A percentile compares a stretch with the other conserved stretches of the same genome.
Conservation (phyloP, 2,329 filamentous ascomycete genomes). For the Grosmannia penicillata region DNA sequence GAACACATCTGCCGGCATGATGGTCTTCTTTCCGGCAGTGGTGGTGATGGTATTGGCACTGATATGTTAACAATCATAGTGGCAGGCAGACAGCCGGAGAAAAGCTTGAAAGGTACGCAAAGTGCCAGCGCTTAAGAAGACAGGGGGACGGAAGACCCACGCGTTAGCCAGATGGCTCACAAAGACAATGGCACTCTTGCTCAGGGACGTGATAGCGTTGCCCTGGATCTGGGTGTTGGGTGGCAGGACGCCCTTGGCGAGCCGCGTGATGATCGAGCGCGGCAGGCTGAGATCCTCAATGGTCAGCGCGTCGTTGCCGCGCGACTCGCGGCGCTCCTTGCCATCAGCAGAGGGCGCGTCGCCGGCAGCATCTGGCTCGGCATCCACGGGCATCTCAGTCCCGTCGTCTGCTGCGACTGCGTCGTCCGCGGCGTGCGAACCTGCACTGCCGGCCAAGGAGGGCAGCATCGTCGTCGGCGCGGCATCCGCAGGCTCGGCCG, state of each 20-base stretch:
- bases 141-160: slow-evolving; percentile 31
- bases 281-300: slow-evolving; percentile 60
- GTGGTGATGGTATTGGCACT: slow-evolving; percentile 62
- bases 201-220: slow-evolving; percentile 65
- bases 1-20: slow-evolving; percentile 61
- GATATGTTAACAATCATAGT: too few relatives aligned
- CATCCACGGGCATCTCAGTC: neutral
- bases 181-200: slow-evolving; percentile 71
- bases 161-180: slow-evolving; percentile 64
- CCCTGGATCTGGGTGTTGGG: slow-evolving; percentile 73
- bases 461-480: neutral
- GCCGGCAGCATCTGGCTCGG: neutral
- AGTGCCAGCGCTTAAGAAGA: too few relatives aligned
- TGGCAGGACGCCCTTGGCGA: slow-evolving; percentile 67
- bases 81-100: neutral
- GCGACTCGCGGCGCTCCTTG: slow-evolving; percentile 12
- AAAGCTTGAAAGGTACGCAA: too few relatives aligned
- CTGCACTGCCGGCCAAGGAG: too few relatives aligned
- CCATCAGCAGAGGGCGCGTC: neutral
- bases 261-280: slow-evolving; percentile 65
- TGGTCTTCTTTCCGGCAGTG: slow-evolving; percentile 59
- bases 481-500: neutral
- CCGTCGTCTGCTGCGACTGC: neutral
- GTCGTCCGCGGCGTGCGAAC: neutral
- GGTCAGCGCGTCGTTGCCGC: slow-evolving; percentile 16